phyloP scores from a whole-genome alignment of 1,284 basidiomycete species.

The Trametes pubescens region DNA sequence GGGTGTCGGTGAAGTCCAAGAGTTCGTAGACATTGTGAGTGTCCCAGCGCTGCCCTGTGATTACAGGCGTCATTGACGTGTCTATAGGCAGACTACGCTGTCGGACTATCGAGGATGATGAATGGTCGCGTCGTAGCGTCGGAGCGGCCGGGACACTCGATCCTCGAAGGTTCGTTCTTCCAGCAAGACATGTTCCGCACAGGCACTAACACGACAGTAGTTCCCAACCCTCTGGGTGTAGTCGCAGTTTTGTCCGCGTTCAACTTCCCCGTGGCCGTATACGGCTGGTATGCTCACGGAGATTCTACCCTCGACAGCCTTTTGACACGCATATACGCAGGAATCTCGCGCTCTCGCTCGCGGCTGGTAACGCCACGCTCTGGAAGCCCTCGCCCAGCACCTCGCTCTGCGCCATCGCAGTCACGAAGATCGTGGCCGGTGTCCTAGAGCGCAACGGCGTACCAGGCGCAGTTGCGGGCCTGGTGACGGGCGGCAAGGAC shows the following conservation, averaged over 20 bases:
- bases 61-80: background rate
- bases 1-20: conserved; percentile 92
- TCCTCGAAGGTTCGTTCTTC: conserved; percentile 73
- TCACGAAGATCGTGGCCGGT: conserved; percentile 83
- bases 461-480: conserved; percentile 82
- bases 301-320: background rate
- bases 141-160: conserved; percentile 90
- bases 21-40: conserved; percentile 91
- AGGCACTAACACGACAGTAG: conserved; percentile 46
- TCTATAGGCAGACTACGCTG: conserved; percentile 70
- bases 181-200: background rate
- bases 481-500: conserved; percentile 86
- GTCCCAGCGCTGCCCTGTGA: background rate
- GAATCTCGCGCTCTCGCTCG: conserved; percentile 91
- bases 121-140: conserved; percentile 86
- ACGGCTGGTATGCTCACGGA: conserved; percentile 71
- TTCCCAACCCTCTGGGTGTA: conserved; percentile 92
- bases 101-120: conserved; percentile 92
- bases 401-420: conserved; percentile 87
- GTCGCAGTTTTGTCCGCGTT: conserved; percentile 93
- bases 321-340: conserved; percentile 48
- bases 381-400: conserved; percentile 97
- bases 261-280: conserved; percentile 94
- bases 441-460: conserved; percentile 87
- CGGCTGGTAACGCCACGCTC: conserved; percentile 91